A percentile compares a stretch with the other conserved stretches of the same genome.
Conservation (phyloP, 768 basidiomycete species). For the Dacryopinax primogenitus region DNA sequence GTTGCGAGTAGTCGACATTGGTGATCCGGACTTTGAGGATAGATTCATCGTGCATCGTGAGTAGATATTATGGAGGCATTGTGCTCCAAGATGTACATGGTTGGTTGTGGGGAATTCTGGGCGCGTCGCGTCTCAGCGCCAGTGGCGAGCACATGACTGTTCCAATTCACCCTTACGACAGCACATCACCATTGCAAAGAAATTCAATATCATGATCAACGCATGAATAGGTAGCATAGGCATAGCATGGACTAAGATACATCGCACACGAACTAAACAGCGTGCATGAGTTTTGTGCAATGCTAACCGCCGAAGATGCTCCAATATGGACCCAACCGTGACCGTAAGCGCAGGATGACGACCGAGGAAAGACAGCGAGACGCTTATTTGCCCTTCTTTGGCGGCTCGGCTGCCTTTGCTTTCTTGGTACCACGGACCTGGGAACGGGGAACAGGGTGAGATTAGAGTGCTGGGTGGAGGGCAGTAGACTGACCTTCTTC, state of each 20-base stretch:
- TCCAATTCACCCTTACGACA: neutral
- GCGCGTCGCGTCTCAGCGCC: neutral
- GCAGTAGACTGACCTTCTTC: constrained; percentile 67
- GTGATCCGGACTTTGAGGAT: constrained; percentile 28
- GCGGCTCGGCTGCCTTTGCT: constrained; percentile 77
- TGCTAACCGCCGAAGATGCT: neutral
- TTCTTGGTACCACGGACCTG: constrained; percentile 94
- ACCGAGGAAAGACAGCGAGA: neutral
- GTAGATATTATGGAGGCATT: neutral
- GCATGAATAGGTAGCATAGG: neutral
- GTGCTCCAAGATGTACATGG: neutral
- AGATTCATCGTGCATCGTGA: constrained; percentile 12
- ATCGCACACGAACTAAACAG: neutral
- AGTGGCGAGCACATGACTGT: neutral
- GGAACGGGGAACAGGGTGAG: constrained; percentile 17
- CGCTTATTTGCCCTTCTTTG: constrained; percentile 46
- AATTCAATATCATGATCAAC: neutral
- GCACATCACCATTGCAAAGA: neutral
- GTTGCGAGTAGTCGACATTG: constrained; percentile 25
- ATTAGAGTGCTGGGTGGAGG: neutral
- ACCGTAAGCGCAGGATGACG: neutral
- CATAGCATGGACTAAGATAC: neutral
- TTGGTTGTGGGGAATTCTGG: too few species aligned
- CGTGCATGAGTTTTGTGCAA: neutral
- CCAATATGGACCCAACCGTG: neutral